These are phyloP conservation scores for Urochloa ruziziensis DNA, from an alignment of 176 grass and related monocot genomes.

Conservation along the genomic window DNA sequence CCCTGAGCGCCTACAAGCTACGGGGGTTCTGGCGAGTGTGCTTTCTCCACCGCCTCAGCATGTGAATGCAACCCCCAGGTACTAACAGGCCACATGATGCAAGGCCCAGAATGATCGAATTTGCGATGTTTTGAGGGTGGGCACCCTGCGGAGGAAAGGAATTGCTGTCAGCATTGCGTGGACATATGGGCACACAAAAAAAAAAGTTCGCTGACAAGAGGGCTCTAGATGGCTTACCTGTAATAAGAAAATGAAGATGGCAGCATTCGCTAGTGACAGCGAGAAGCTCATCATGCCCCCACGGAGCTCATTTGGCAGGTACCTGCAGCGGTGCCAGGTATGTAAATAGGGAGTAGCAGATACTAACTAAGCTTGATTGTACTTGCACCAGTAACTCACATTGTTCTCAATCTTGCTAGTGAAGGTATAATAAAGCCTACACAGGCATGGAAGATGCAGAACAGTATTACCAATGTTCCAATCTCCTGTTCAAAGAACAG, in stretches of 20 bases:
- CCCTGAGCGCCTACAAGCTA: slow-evolving; percentile 31
- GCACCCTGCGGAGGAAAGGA: slow-evolving; percentile 43
- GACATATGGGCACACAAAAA: not conserved
- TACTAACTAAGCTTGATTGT: not conserved
- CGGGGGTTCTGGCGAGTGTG: slow-evolving; percentile 53
- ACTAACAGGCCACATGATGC: slow-evolving; percentile 59
- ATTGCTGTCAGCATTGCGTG: not conserved
- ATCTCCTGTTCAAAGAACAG: slow-evolving; percentile 63
- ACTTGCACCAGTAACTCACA: slow-evolving; percentile 42
- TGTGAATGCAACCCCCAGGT: slow-evolving; percentile 57
- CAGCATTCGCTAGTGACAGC: slow-evolving; percentile 55
- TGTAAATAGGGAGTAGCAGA: slow-evolving; percentile 3
- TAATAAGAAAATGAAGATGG: slow-evolving; percentile 56
- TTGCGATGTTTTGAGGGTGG: slow-evolving; percentile 42
- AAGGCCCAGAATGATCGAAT: slow-evolving; percentile 71
- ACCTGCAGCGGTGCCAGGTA: slow-evolving; percentile 49
- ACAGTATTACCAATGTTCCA: slow-evolving; percentile 63
- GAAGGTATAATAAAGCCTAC: slow-evolving; percentile 85
- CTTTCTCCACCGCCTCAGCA: slow-evolving; percentile 69
- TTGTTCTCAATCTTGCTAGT: slow-evolving; percentile 79
- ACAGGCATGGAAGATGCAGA: slow-evolving; percentile 87
- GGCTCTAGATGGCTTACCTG: slow-evolving; percentile 39
- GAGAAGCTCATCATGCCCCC: slow-evolving; percentile 96
- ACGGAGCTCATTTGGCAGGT: slow-evolving; percentile 89
- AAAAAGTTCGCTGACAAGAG: not conserved